Percentiles rank a stretch among this genome's conserved stretches.
Conservation (phyloP, 2,329 filamentous ascomycete species). For the Claviceps humidiphila region DNA sequence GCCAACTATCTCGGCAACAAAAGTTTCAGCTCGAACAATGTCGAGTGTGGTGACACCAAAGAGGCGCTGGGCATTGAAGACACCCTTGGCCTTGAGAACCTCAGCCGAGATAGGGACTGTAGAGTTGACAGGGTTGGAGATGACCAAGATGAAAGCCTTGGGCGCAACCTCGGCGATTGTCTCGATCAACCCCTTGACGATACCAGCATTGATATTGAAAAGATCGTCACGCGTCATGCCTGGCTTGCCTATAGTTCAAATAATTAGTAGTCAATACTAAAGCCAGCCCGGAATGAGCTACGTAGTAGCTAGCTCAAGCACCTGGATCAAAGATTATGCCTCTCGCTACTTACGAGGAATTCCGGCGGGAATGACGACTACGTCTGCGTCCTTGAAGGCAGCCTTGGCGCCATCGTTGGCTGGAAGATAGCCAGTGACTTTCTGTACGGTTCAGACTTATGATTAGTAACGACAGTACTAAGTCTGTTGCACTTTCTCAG, state of each 20-base stretch:
- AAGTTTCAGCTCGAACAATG: slow-evolving; percentile 95
- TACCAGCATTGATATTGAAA: slow-evolving; percentile 99
- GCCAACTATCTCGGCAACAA: slow-evolving; percentile 75
- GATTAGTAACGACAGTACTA: slow-evolving; percentile 2
- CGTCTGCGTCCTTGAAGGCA: slow-evolving; percentile 84
- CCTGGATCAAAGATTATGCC: not conserved
- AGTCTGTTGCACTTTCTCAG: not conserved
- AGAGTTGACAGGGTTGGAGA: slow-evolving; percentile 99
- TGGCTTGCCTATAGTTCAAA: slow-evolving; percentile 61
- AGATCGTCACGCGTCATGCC: slow-evolving; percentile 99
- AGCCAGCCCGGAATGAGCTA: not conserved
- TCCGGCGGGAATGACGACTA: slow-evolving; percentile 93
- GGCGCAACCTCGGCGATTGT: slow-evolving; percentile 76
- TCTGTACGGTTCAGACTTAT: slow-evolving; percentile 34
- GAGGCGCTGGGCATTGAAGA: slow-evolving; percentile 90
- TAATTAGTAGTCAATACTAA: not conserved
- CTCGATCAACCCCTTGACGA: slow-evolving; percentile 88
- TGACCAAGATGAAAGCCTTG: slow-evolving; percentile 90
- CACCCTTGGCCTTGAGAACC: slow-evolving; percentile 82
- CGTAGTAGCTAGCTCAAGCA: not conserved
- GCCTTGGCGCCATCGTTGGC: slow-evolving; percentile 72
- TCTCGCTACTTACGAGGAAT: slow-evolving; percentile 67
- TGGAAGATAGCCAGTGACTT: slow-evolving; percentile 78
- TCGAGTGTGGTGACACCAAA: slow-evolving; percentile 98
- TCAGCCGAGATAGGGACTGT: slow-evolving; percentile 96